phyloP scores from a whole-genome alignment of 805 yeast species.

The Phaffomyces antillensis region DNA sequence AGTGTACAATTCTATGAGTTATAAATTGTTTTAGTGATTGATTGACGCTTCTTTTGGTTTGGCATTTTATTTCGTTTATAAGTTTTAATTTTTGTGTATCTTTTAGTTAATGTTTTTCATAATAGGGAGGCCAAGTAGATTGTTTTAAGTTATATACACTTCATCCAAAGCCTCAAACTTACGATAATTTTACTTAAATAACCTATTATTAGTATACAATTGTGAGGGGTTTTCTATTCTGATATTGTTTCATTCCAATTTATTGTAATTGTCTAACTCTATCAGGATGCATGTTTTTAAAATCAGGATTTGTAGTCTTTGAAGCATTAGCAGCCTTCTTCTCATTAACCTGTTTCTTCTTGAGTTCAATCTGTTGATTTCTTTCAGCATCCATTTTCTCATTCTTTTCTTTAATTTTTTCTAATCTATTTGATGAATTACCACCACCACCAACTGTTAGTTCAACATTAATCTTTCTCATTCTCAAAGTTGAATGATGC shows the following conservation, averaged over 20 bases:
- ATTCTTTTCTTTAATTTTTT: conserved; percentile 75
- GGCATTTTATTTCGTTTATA: no score
- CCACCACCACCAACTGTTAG: conserved; percentile 99
- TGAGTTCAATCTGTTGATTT: conserved; percentile 43
- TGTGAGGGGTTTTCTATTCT: no score
- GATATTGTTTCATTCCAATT: background rate
- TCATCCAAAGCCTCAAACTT: no score
- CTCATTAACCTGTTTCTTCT: conserved; percentile 32
- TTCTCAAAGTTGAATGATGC: conserved; percentile 67
- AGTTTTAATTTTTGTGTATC: no score
- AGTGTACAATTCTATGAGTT: conserved; percentile 38
- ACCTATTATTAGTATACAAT: no score
- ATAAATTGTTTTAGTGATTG: background rate
- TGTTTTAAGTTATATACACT: no score
- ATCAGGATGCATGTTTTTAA: conserved; percentile 50
- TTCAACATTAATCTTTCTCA: conserved; percentile 87
- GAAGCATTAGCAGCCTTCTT: conserved; percentile 14
- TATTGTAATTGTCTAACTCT: conserved; percentile 43
- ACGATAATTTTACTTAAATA: no score
- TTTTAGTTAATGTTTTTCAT: no score
- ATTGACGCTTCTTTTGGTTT: conserved; percentile 1
- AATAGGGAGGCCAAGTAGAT: no score
- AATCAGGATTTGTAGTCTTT: conserved; percentile 10
- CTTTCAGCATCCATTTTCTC: conserved; percentile 68
- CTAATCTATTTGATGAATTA: conserved; percentile 58